Evolutionary conservation across 176 grass and related monocot genomes (phyloP), one percentile per base, ranked within the genome.

Genomic region (Oryza officinalis): DNA sequence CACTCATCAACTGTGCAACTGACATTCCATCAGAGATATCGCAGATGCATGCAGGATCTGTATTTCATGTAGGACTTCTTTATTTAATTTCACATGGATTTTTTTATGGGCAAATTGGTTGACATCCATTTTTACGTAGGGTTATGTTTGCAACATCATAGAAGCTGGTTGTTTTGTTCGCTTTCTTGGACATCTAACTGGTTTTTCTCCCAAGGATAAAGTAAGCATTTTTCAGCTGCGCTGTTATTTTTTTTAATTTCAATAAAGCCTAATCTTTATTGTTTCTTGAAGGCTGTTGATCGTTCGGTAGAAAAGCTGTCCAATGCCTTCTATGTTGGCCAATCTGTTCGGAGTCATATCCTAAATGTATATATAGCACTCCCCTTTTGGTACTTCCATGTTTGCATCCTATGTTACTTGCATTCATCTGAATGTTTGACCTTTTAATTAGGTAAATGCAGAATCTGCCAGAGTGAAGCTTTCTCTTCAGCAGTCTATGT

Each of bases 111-210:
- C 80, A 79, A 69, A 33, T 46, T 50, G 60, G 64, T 70, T 84
- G 50, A 80, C 43, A 65, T 83, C 65, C 78, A 65, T 71, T 88
- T 31, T 88, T 72, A 72, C 60, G 71, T 81, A 98, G 96, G 96
- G 96, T 72, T 98, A 95, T 80, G 71, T 98, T 63, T 95, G 92
- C 85, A 98, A 98, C 69, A 92, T 93, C 73, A 98, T 98, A 77
- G 93, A 98, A 92, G 76, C 79, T 83, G 96, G 96, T 44, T 98
- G 93, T 87, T 98, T 98, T 76, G 89, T 98, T 91, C 91, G 93
- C 64, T 98, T 98, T 90, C 87, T 95, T 83, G 93, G 96, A 65
- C 89, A 88, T 85, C 78, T 98, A 77, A 98, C 89, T 88, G 96
- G 96, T 78, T 98, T 98, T 80, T 91, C 86, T 43, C 96, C 91